Percentiles rank a stretch among this genome's conserved stretches.
Conservation (phyloP, 148 eudicot species). For the Cornus florida region DNA sequence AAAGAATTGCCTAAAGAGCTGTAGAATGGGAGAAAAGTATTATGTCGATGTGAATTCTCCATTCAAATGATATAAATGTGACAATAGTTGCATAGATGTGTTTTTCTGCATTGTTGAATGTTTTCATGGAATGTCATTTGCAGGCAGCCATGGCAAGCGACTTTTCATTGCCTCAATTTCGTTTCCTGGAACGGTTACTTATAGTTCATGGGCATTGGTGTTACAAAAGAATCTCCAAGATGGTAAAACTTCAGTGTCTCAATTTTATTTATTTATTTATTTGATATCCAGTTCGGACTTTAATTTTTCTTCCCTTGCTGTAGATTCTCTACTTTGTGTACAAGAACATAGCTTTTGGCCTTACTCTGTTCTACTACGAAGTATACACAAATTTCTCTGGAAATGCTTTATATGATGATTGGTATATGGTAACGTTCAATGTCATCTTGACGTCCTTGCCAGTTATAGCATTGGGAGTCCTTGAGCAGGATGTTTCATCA, state of each 20-base stretch:
- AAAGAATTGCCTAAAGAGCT: no score
- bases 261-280: no score
- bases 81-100: no score
- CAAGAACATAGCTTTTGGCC: conserved; percentile 46
- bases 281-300: background rate
- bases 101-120: background rate
- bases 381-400: conserved; percentile 29
- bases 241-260: conserved; percentile 19
- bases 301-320: conserved; percentile 1
- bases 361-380: conserved; percentile 39
- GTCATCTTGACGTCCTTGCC: conserved; percentile 45
- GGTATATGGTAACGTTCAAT: conserved; percentile 39
- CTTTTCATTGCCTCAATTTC: conserved; percentile 42
- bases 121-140: background rate
- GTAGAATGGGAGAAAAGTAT: background rate
- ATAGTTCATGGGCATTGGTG: conserved; percentile 56
- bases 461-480: conserved; percentile 38
- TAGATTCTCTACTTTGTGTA: conserved; percentile 48
- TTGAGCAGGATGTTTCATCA: conserved; percentile 45
- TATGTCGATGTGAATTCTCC: background rate
- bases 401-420: conserved; percentile 32
- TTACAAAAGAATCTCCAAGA: conserved; percentile 39
- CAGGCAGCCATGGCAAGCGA: conserved; percentile 60
- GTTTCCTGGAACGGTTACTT: conserved; percentile 43
- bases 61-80: no score